These are phyloP conservation scores for Carex kokanica DNA, from an alignment of 176 grass and related monocot genomes.

Conservation along the genomic window DNA sequence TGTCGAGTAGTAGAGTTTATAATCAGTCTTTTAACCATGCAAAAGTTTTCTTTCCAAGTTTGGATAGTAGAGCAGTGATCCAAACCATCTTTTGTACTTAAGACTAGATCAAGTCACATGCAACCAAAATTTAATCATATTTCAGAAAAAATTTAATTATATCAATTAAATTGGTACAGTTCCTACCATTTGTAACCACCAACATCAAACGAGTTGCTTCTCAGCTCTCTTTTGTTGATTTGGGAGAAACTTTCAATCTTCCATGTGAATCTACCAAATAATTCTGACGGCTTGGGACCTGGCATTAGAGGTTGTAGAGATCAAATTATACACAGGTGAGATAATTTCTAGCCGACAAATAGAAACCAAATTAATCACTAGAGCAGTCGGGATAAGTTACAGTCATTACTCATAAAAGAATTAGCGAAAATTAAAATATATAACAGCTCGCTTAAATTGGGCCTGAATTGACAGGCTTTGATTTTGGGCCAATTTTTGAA, in stretches of 20 bases:
- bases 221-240: conserved; percentile 94
- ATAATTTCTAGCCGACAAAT: neutral
- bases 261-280: conserved; percentile 94
- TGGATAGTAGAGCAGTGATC: neutral
- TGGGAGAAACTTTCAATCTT: conserved; percentile 94
- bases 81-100: neutral
- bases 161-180: neutral
- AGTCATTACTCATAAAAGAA: neutral
- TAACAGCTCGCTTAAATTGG: neutral
- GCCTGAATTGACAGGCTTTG: neutral
- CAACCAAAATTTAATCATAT: neutral
- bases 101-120: neutral
- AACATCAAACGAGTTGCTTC: conserved; percentile 92
- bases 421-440: conserved; percentile 17
- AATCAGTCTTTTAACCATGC: neutral
- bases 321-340: conserved; percentile 19
- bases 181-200: conserved; percentile 94
- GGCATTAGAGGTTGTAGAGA: conserved; percentile 38
- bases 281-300: conserved; percentile 83
- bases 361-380: neutral
- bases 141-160: neutral
- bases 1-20: neutral
- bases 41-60: neutral
- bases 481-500: neutral
- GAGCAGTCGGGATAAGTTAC: neutral